Conservation (phyloP, 176 grass and related monocot genomes). For the Elymus sibiricus region DNA sequence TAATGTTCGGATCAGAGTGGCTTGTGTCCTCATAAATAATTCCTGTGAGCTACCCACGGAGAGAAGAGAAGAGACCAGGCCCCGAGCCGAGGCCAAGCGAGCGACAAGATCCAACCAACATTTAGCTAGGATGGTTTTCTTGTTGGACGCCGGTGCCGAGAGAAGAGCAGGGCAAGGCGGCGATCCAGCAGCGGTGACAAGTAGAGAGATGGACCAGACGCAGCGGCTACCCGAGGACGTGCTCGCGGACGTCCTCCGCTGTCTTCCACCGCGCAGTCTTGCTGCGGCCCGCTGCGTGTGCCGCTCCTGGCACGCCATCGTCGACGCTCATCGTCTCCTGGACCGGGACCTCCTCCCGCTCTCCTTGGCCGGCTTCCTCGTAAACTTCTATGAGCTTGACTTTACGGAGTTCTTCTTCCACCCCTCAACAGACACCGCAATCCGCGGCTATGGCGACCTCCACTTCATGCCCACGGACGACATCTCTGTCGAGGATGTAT, state of each 20-base stretch:
- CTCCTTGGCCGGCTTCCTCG: not conserved
- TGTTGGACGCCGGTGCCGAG: not conserved
- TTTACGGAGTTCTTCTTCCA: not conserved
- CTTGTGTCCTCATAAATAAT: not conserved
- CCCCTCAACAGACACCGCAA: not conserved
- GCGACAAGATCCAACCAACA: not conserved
- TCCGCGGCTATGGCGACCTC: not conserved
- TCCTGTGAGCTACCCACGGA: not conserved
- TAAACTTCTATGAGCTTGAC: not conserved
- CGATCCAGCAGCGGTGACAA: not conserved
- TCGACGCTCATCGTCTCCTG: not conserved
- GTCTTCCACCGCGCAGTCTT: not conserved
- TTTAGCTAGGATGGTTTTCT: not conserved
- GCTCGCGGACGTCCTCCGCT: not conserved
- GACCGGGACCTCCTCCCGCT: conserved; percentile 6
- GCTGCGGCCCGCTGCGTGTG: not conserved
- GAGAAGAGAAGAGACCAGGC: not conserved
- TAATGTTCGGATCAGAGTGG: not conserved
- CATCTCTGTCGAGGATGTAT: not conserved
- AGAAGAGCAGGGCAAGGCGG: not conserved
- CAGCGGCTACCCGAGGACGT: not conserved
- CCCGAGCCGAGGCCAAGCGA: not conserved
- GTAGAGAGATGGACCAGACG: not conserved
- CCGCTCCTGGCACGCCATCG: not conserved
- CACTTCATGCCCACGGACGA: not conserved